A percentile compares a stretch with the other conserved stretches of the same genome.
Conservation (phyloP, 2,329 filamentous ascomycete genomes). For the Sporothrix pallida region DNA sequence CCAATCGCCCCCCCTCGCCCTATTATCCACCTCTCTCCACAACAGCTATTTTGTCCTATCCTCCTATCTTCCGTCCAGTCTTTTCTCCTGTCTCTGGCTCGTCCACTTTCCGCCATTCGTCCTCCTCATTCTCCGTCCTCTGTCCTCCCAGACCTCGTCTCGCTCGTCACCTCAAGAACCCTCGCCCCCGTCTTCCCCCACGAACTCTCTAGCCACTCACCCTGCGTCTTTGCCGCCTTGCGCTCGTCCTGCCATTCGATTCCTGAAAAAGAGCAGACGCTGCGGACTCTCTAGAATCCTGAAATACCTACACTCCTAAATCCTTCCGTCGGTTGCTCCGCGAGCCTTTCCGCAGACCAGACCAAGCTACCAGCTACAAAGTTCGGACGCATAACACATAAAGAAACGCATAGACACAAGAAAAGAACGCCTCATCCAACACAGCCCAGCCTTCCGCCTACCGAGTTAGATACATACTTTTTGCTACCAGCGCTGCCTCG, state of each 20-base stretch:
- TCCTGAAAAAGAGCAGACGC: not conserved
- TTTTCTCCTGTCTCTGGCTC: not conserved
- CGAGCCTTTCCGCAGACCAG: not conserved
- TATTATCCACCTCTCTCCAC: not conserved
- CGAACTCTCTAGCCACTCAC: constrained; percentile 1
- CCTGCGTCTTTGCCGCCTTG: not conserved
- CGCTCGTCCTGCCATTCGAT: not conserved
- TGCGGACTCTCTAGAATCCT: not conserved
- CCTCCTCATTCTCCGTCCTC: not conserved
- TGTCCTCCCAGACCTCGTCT: not conserved
- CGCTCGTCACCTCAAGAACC: constrained; percentile 2
- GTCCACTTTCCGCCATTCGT: not conserved
- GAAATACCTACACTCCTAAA: not conserved
- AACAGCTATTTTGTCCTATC: not conserved
- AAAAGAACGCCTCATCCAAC: constrained; percentile 13
- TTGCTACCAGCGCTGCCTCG: not conserved
- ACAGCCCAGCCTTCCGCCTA: constrained; percentile 18
- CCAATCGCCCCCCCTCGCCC: not conserved
- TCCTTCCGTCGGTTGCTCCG: not conserved
- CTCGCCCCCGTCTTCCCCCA: constrained; percentile 2
- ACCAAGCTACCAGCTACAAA: not conserved
- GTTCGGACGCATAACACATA: not conserved
- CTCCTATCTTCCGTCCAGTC: not conserved
- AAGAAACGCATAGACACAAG: not conserved
- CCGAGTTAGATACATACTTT: not conserved